These are phyloP conservation scores for Moelleriella libera DNA, from an alignment of 2,329 filamentous ascomycete species.

Conservation along the genomic window DNA sequence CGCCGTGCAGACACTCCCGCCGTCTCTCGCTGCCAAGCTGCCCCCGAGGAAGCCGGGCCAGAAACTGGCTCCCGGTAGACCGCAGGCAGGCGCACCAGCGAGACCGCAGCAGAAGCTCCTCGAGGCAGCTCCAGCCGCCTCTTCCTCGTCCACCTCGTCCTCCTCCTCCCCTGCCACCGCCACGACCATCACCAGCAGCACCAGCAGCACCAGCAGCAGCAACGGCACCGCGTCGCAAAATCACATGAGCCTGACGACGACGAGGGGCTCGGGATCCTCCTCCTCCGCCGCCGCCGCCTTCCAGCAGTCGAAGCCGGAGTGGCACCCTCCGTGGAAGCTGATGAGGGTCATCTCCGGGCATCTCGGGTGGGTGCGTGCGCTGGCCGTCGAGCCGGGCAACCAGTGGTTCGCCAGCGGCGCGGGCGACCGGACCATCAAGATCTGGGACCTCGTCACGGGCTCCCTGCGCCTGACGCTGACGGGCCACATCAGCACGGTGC, in stretches of 20 bases:
- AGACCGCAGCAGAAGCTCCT: conserved; percentile 26
- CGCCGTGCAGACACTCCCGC: conserved; percentile 62
- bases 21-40: conserved; percentile 66
- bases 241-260: conserved; percentile 16
- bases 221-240: conserved; percentile 5
- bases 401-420: conserved; percentile 96
- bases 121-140: conserved; percentile 13
- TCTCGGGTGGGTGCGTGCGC: conserved; percentile 79
- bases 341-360: conserved; percentile 97
- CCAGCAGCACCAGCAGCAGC: too few relatives aligned
- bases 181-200: too few relatives aligned
- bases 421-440: conserved; percentile 94
- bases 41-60: conserved; percentile 29
- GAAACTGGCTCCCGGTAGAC: conserved; percentile 8
- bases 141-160: neutral
- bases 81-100: conserved; percentile 29
- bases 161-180: too few relatives aligned
- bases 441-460: conserved; percentile 90
- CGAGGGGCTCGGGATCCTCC: neutral
- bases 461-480: conserved; percentile 75
- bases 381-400: conserved; percentile 91
- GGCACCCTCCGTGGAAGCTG: conserved; percentile 97
- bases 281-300: conserved; percentile 7
- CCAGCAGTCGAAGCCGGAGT: conserved; percentile 59
- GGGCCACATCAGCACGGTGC: conserved; percentile 86